Conservation (phyloP, 2,329 filamentous ascomycete genomes). For the Botrytis paeoniae region DNA sequence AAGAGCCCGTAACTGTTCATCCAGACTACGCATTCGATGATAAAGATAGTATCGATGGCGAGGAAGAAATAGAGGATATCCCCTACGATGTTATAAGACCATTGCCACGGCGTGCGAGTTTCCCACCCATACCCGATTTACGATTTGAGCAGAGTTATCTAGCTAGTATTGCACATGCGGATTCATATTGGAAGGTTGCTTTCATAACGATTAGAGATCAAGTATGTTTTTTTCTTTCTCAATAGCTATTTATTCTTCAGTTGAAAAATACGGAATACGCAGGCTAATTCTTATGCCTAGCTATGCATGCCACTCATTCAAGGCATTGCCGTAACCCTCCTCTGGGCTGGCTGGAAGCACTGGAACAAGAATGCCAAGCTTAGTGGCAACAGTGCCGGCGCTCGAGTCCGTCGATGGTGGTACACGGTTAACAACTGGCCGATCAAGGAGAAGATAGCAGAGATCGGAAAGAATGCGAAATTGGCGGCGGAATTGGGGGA, state of each 20-base stretch:
- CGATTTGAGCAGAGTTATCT: constrained; percentile 98
- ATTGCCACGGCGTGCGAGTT: constrained; percentile 49
- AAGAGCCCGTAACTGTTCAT: constrained; percentile 54
- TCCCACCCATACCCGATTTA: constrained; percentile 76
- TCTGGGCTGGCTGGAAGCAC: constrained; percentile 81
- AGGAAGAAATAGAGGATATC: constrained; percentile 60
- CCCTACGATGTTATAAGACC: constrained; percentile 62
- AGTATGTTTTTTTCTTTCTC: constrained; percentile 47
- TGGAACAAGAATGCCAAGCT: constrained; percentile 81
- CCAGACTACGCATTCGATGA: constrained; percentile 39
- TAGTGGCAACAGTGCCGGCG: constrained; percentile 73
- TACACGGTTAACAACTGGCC: constrained; percentile 91
- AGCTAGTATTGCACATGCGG: constrained; percentile 76
- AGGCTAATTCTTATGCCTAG: constrained; percentile 42
- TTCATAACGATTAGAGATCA: constrained; percentile 89
- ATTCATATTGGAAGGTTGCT: constrained; percentile 74
- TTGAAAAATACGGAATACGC: constrained; percentile 1
- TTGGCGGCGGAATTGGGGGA: constrained; percentile 43
- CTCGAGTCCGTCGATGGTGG: constrained; percentile 85
- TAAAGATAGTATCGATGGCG: constrained; percentile 41
- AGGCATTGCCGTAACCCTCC: constrained; percentile 83
- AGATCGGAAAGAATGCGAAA: constrained; percentile 31
- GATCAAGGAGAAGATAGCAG: constrained; percentile 47
- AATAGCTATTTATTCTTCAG: neutral
- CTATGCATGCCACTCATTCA: constrained; percentile 83